A percentile compares a stretch with the other conserved stretches of the same genome.
phyloP scores from a whole-genome alignment of 441 rosid genomes.

The Mallotus repandus region DNA sequence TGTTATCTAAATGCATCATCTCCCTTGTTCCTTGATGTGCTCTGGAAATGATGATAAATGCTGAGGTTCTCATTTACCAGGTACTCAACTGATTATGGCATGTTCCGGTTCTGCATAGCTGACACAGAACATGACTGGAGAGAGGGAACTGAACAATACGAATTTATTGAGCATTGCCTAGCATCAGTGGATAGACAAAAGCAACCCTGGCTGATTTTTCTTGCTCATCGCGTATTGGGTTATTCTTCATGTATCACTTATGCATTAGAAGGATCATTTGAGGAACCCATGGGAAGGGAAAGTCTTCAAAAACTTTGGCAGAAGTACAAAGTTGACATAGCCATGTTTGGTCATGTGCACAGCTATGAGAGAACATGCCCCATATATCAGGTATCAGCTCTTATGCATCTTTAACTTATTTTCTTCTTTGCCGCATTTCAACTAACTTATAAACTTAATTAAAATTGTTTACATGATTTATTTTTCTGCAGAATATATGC shows the following conservation, averaged over 20 bases:
- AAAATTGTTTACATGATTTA: too few relatives aligned
- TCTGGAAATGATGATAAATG: not conserved
- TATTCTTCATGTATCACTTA: slow-evolving; percentile 61
- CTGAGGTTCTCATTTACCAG: slow-evolving; percentile 28
- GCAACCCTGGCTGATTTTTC: slow-evolving; percentile 88
- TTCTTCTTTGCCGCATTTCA: not conserved
- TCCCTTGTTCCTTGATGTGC: too few relatives aligned
- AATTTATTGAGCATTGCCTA: slow-evolving; percentile 71
- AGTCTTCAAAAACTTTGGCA: slow-evolving; percentile 88
- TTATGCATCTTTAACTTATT: not conserved
- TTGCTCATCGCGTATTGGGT: slow-evolving; percentile 85
- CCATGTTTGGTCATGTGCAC: slow-evolving; percentile 80
- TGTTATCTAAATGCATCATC: too few relatives aligned
- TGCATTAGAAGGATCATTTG: slow-evolving; percentile 65
- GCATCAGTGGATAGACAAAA: slow-evolving; percentile 70
- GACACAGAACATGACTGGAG: slow-evolving; percentile 92
- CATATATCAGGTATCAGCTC: slow-evolving; percentile 63
- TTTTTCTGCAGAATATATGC: slow-evolving; percentile 54
- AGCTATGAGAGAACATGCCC: slow-evolving; percentile 87
- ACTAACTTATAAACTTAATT: too few relatives aligned
- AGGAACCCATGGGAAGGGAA: slow-evolving; percentile 83
- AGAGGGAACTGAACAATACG: slow-evolving; percentile 77
- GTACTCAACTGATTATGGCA: slow-evolving; percentile 82
- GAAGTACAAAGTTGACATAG: slow-evolving; percentile 81
- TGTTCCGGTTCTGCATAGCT: slow-evolving; percentile 81